Conservation (phyloP, 2,329 filamentous ascomycete species). For the Fusarium stilboides region DNA sequence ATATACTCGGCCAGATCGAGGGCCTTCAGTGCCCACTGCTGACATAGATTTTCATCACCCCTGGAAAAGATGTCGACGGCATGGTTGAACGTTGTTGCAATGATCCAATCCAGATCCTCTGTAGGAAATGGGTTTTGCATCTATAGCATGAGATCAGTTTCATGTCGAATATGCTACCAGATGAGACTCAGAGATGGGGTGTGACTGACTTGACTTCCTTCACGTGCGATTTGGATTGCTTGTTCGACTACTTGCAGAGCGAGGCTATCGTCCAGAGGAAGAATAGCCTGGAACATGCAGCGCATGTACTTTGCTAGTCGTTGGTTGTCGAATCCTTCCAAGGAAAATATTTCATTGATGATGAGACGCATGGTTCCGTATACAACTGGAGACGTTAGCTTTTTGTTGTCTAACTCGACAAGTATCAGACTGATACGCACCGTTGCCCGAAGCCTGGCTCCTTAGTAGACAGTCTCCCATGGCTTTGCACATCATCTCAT, state of each 20-base stretch:
- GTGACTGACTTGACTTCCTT: slow-evolving; percentile 62
- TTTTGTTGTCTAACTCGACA: background rate
- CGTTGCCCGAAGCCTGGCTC: slow-evolving; percentile 65
- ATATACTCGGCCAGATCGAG: slow-evolving; percentile 73
- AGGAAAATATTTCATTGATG: slow-evolving; percentile 76
- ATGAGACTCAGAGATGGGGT: background rate
- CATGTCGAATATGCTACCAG: slow-evolving; percentile 24
- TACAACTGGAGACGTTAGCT: slow-evolving; percentile 57
- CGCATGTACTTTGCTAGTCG: slow-evolving; percentile 84
- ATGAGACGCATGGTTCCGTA: slow-evolving; percentile 74
- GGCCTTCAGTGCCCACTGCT: slow-evolving; percentile 74
- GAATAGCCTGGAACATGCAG: slow-evolving; percentile 79
- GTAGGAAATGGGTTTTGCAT: slow-evolving; percentile 69
- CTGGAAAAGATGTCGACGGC: slow-evolving; percentile 75
- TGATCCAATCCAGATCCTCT: slow-evolving; percentile 83
- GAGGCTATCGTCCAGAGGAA: slow-evolving; percentile 69
- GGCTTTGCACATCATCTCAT: slow-evolving; percentile 67
- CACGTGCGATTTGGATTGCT: slow-evolving; percentile 67
- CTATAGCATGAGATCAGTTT: slow-evolving; percentile 45
- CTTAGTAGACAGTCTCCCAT: slow-evolving; percentile 77
- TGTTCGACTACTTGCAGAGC: slow-evolving; percentile 76
- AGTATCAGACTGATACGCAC: slow-evolving; percentile 54
- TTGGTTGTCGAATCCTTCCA: slow-evolving; percentile 68
- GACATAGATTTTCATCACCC: slow-evolving; percentile 68
- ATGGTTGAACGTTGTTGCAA: slow-evolving; percentile 77